Evolutionary conservation across 2,329 filamentous ascomycete species (phyloP).

Genomic region (Venturia pyrina): DNA sequence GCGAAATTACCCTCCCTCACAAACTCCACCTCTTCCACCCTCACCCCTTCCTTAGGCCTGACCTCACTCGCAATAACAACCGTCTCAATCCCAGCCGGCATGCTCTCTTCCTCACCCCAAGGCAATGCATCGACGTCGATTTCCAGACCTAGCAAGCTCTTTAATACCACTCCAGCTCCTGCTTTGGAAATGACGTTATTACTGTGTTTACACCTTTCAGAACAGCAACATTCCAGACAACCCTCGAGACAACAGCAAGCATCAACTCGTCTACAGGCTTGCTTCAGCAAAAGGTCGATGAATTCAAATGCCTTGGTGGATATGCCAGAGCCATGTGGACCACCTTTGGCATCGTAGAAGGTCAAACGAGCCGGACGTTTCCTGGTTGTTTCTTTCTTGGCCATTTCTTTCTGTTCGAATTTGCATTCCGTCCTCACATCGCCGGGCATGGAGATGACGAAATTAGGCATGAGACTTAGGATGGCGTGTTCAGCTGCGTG

Average conservation of each 20-base stretch:
- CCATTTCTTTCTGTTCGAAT: constrained; percentile 76
- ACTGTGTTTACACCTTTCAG: constrained; percentile 70
- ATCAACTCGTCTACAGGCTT: constrained; percentile 68
- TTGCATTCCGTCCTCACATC: constrained; percentile 96
- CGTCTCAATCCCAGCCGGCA: constrained; percentile 69
- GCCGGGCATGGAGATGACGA: constrained; percentile 79
- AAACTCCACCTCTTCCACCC: constrained; percentile 8
- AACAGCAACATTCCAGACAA: constrained; percentile 83
- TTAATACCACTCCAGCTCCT: constrained; percentile 72
- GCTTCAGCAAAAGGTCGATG: constrained; percentile 63
- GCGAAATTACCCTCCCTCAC: neutral
- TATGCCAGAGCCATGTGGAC: constrained; percentile 72
- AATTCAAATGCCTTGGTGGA: constrained; percentile 92
- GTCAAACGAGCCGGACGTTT: constrained; percentile 83
- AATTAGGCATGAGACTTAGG: constrained; percentile 77
- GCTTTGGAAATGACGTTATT: constrained; percentile 94
- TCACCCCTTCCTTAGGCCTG: constrained; percentile 1
- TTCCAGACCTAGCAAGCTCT: constrained; percentile 61
- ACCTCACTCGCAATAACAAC: constrained; percentile 54
- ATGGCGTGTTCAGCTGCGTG: constrained; percentile 92
- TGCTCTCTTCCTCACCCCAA: constrained; percentile 68
- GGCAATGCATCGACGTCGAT: constrained; percentile 78
- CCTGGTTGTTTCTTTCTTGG: constrained; percentile 54
- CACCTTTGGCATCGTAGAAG: constrained; percentile 93
- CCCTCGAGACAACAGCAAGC: constrained; percentile 68